Evolutionary conservation across 2,329 filamentous ascomycete species (phyloP).

Genomic region (Fusarium sp.): DNA sequence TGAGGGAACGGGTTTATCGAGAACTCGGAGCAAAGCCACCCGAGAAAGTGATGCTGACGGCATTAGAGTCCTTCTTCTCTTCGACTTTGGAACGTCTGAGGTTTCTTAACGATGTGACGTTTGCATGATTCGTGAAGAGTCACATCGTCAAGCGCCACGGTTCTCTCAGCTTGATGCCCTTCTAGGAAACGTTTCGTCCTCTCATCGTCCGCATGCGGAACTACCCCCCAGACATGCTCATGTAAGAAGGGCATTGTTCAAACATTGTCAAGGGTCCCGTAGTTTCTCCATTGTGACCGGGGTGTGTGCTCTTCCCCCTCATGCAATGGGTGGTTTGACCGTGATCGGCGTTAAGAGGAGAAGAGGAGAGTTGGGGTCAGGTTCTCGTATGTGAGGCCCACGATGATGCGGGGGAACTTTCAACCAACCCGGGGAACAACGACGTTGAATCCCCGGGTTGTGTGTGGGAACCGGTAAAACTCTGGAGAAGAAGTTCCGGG

Average conservation of each 20-base stretch:
- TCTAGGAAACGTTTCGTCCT: slow-evolving; percentile 1
- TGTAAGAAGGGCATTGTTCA: background rate
- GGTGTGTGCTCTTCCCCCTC: background rate
- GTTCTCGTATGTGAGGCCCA: background rate
- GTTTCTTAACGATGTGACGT: slow-evolving; percentile 4
- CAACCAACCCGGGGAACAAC: slow-evolving; percentile 1
- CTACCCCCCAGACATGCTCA: background rate
- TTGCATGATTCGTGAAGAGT: slow-evolving; percentile 9
- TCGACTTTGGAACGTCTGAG: background rate
- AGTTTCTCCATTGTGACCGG: background rate
- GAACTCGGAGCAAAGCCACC: background rate
- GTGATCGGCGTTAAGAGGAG: background rate
- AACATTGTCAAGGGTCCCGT: background rate
- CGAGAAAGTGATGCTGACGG: background rate
- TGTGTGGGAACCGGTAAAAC: background rate
- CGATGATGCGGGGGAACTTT: slow-evolving; percentile 5
- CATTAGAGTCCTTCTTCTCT: background rate
- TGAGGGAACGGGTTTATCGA: background rate
- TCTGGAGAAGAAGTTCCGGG: background rate
- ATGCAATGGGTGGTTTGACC: background rate
- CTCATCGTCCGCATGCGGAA: slow-evolving; percentile 16
- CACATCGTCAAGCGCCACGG: background rate
- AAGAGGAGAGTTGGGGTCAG: background rate
- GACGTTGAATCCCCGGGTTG: background rate
- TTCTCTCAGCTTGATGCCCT: background rate